These are phyloP conservation scores for Juglanconis oblonga DNA, from an alignment of 2,329 filamentous ascomycete species.

Conservation along the genomic window DNA sequence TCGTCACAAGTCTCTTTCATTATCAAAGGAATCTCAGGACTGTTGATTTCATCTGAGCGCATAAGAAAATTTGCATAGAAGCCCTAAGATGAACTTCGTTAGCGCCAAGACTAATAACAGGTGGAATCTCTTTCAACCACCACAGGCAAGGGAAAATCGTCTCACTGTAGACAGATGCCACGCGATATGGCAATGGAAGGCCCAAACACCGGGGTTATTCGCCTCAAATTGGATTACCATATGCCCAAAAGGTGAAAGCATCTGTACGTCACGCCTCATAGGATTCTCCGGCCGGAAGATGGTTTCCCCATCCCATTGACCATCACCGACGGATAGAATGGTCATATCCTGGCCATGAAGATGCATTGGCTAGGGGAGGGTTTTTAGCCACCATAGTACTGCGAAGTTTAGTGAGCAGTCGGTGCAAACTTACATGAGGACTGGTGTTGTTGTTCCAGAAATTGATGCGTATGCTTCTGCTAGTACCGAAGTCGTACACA, in stretches of 20 bases:
- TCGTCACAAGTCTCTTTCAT: no score
- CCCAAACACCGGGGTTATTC: constrained; percentile 4
- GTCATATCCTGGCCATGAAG: constrained; percentile 3
- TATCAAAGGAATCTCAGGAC: no score
- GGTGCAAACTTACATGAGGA: no score
- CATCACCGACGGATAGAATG: neutral
- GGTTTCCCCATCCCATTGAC: constrained; percentile 1
- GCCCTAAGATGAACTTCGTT: no score
- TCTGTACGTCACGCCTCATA: neutral
- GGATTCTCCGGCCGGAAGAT: neutral
- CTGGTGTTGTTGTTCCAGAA: no score
- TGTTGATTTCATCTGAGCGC: no score
- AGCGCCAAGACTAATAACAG: no score
- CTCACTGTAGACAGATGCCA: constrained; percentile 1
- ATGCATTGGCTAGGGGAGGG: constrained; percentile 1
- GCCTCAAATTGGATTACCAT: neutral
- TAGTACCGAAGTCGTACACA: neutral
- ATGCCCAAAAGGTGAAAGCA: neutral
- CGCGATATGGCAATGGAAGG: neutral
- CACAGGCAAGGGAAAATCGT: no score
- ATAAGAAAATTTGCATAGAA: no score
- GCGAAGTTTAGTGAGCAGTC: no score
- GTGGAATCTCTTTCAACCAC: no score
- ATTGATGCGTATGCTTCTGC: neutral
- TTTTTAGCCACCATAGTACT: neutral